Evolutionary conservation across 768 basidiomycete species (phyloP).

Genomic region (Calocera viscosa): DNA sequence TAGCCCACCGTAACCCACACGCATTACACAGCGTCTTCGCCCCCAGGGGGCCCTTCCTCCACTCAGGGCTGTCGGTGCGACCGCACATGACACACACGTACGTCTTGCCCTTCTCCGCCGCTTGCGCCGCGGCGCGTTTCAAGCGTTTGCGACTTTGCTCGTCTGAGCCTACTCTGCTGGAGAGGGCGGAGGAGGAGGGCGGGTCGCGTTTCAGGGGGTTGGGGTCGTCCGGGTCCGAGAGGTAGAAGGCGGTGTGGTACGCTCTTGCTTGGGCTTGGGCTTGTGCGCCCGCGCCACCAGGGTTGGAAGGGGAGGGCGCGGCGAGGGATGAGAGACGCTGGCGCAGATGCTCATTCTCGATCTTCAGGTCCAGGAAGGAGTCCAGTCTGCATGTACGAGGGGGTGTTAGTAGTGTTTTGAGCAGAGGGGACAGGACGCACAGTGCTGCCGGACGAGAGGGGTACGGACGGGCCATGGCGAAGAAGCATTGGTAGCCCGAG

Average conservation of each 20-base stretch:
- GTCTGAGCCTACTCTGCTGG: not conserved
- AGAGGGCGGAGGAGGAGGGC: slow-evolving; percentile 6
- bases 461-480: slow-evolving; percentile 64
- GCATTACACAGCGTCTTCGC: slow-evolving; percentile 98
- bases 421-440: slow-evolving; percentile 30
- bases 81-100: slow-evolving; percentile 89
- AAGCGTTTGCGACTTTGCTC: not conserved
- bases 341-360: slow-evolving; percentile 72
- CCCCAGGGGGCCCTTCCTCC: slow-evolving; percentile 93
- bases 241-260: not conserved
- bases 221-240: slow-evolving; percentile 9
- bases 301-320: slow-evolving; percentile 5
- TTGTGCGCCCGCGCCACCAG: not conserved
- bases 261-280: not conserved
- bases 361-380: slow-evolving; percentile 61
- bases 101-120: slow-evolving; percentile 41
- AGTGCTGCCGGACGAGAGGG: slow-evolving; percentile 59
- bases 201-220: slow-evolving; percentile 15
- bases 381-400: slow-evolving; percentile 24
- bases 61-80: slow-evolving; percentile 91
- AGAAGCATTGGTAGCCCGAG: slow-evolving; percentile 45
- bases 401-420: not conserved
- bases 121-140: slow-evolving; percentile 7
- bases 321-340: slow-evolving; percentile 31
- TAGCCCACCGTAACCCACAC: slow-evolving; percentile 89